Base-by-base conservation (phyloP, 306 rosid species). In the Trichosanthes cucumerina region DNA sequence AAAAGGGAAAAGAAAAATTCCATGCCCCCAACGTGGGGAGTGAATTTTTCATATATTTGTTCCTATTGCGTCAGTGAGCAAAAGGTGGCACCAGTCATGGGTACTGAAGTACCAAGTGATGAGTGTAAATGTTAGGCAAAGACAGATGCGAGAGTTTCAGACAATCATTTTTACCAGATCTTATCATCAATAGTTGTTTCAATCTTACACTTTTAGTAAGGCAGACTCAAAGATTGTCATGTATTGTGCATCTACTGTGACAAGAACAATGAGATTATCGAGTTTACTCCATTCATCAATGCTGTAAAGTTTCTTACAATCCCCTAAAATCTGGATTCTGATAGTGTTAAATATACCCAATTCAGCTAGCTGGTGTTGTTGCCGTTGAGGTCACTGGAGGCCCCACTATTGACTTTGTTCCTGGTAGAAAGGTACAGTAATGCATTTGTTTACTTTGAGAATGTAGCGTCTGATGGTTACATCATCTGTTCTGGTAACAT, bases 361-460 rank as follows among this genome's bases (percentile, higher is more conserved):
- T 83, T 82, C 88, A 92, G 99, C 99, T 92, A 80, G 99, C 97
- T 0, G 97, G 97, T 83, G 97, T 92, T 80, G 97, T 92, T 75
- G 99, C 99, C 18, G 97, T 95, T 83, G 97, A 95, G 90, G 89
- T 95, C 83, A 90, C 96, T 56, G 99, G 98, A 84, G 97, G 97
- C 49, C 99, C 99, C 79, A 83, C 97, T 39, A 41, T 95, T 81
- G 89, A 91, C 71, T 92, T 89, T 82, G 88, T 87, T 86, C 93
- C 97, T 33, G 96, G 98, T 77, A 89, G 98, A 86, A 92, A 78
- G 91, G 96, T 92, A 83, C 23, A 76, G 24, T 46, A 19, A 58
- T 58, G 70, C 60, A 50, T 11, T 31, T 70, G 76, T 76, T 64
- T 75, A 47, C 23, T 82, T 68, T 52, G 47, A 66, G 88, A 80